Conservation (phyloP, 2,329 filamentous ascomycete genomes). For the Falciphora oryzae region DNA sequence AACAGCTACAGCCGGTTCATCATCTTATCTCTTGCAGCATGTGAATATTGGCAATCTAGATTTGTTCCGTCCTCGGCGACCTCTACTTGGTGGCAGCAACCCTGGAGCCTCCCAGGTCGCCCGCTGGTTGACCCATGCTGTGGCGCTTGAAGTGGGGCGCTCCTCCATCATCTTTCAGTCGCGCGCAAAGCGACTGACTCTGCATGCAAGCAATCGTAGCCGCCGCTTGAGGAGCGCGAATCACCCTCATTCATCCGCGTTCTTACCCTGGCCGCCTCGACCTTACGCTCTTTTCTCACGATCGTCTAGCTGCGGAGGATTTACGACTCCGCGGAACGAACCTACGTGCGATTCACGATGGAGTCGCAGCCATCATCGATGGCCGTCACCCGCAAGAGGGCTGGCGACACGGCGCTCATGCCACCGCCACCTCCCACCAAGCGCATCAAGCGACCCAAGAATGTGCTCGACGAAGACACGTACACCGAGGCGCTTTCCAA, state of each 20-base stretch:
- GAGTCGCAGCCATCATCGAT: conserved; percentile 36
- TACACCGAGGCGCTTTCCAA: conserved; percentile 88
- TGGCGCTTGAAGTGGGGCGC: neutral
- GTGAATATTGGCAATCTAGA: too few species aligned
- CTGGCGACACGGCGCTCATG: conserved; percentile 68
- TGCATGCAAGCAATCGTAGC: neutral
- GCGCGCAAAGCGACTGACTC: neutral
- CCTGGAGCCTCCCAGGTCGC: neutral
- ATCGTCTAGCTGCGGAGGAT: neutral
- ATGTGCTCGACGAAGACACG: conserved; percentile 86
- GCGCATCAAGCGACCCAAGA: conserved; percentile 84
- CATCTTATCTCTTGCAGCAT: neutral
- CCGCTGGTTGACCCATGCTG: neutral
- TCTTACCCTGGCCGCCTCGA: neutral
- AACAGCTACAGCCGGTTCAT: neutral
- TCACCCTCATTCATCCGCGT: neutral
- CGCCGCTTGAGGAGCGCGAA: neutral
- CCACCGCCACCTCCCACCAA: conserved; percentile 79
- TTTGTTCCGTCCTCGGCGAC: neutral
- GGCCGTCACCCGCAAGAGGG: conserved; percentile 62
- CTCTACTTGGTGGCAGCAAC: neutral
- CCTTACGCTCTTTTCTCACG: neutral
- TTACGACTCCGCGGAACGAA: neutral
- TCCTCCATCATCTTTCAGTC: neutral
- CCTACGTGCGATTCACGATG: conserved; percentile 25